Evolutionary conservation across 2,329 filamentous ascomycete genomes (phyloP), one percentile per base, ranked within the genome.

Genomic region (Cladobotryum mycophilum): DNA sequence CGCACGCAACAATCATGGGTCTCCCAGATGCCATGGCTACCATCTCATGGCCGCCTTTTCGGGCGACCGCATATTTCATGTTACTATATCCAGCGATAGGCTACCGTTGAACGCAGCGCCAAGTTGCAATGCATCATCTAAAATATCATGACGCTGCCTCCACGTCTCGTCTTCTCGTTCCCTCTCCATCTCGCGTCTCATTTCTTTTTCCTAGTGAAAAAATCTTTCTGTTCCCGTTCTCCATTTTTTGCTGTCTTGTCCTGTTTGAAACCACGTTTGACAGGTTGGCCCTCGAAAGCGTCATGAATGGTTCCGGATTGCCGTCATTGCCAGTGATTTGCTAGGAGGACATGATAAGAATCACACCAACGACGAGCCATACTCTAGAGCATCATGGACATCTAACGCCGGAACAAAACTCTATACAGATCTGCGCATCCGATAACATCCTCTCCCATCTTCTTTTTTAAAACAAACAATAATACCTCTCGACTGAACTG

Each of bases 181-280:
- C 9, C 36, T n/a, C 36, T 38, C 17, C 8, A 2, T 38, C 36
- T 38, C 17, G 6, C 36, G 49, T 35, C 49, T 54, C 49, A 54
- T 55, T 56, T 51, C 51, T 20, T 3, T 20, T 3, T n/a, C n/a
- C n/a, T 20, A 20, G 20, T 20, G 20, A 20, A 20, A 20, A 20
- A 53, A 52, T 60, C 55, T 53, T 53, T 49, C 40, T 25, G 17
- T 48, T 22, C 30, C 45, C 33, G 25, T 18, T 49, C 37, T 47
- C 42, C n/a, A n/a, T n/a, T n/a, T n/a, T n/a, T n/a, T n/a, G n/a
- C n/a, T n/a, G n/a, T n/a, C n/a, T n/a, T n/a, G n/a, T 41, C 43
- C 45, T 37, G 2, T 30, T 30, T 30, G 25, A 30, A 30, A 30
- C 25, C 6, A 7, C 25, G 4, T 7, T 6, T 52, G 41, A 14